A percentile compares a stretch with the other conserved stretches of the same genome.
phyloP scores from a whole-genome alignment of 495 filamentous ascomycete genomes.

The Hapsidospora chrysogenum region DNA sequence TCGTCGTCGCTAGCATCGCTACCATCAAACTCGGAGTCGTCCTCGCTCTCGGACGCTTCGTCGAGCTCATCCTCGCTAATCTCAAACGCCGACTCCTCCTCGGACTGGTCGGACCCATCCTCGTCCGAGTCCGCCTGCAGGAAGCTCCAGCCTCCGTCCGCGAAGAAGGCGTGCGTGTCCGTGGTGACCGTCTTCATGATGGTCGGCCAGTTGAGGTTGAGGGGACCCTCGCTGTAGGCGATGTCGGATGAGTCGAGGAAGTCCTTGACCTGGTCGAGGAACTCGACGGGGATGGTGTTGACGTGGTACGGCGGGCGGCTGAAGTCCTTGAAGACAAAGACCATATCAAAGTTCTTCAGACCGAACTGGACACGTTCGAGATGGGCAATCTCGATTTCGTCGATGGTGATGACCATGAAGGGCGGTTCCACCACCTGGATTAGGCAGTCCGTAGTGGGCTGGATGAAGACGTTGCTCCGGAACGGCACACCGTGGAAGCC shows the following conservation, averaged over 20 bases:
- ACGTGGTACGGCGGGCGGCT: slow-evolving; percentile 72
- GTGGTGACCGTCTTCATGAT: slow-evolving; percentile 98
- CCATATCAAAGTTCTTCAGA: slow-evolving; percentile 97
- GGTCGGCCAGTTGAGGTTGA: slow-evolving; percentile 96
- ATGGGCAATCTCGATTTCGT: slow-evolving; percentile 93
- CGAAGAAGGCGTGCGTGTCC: slow-evolving; percentile 88
- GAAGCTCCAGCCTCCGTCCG: slow-evolving; percentile 92
- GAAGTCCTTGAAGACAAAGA: slow-evolving; percentile 96
- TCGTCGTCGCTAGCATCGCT: slow-evolving; percentile 64
- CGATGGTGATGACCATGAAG: slow-evolving; percentile 84
- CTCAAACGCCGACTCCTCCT: slow-evolving; percentile 84
- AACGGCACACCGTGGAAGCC: slow-evolving; percentile 94
- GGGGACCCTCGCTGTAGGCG: slow-evolving; percentile 80
- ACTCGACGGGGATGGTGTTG: slow-evolving; percentile 96
- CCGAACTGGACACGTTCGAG: slow-evolving; percentile 96
- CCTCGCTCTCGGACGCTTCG: slow-evolving; percentile 62
- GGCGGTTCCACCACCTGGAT: slow-evolving; percentile 95
- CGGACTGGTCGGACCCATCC: slow-evolving; percentile 60
- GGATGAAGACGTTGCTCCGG: slow-evolving; percentile 83
- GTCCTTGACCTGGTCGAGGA: slow-evolving; percentile 87
- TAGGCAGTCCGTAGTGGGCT: slow-evolving; percentile 95
- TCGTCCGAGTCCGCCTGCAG: slow-evolving; percentile 74
- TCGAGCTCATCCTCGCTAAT: slow-evolving; percentile 70
- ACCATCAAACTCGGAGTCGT: slow-evolving; percentile 74
- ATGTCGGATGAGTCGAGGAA: slow-evolving; percentile 95